Percentiles rank a stretch among this genome's conserved stretches.
These are phyloP conservation scores for Aciculosporium take DNA, from an alignment of 2,329 filamentous ascomycete genomes.

Conservation along the genomic window DNA sequence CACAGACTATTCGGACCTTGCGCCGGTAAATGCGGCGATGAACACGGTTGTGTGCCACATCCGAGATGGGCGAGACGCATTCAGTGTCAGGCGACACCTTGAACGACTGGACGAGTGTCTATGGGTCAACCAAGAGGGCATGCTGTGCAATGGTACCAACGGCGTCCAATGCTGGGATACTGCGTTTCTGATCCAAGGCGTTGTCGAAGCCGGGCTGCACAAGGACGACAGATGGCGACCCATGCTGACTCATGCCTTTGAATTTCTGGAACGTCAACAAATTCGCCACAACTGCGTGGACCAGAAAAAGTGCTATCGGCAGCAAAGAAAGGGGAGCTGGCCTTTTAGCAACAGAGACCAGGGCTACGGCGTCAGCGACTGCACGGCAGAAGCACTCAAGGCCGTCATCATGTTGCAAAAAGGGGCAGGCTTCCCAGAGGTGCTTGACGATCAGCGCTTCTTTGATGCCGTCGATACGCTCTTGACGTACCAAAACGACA, in stretches of 20 bases:
- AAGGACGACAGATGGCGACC: conserved; percentile 61
- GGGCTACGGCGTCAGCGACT: conserved; percentile 92
- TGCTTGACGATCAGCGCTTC: conserved; percentile 64
- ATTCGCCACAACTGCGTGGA: conserved; percentile 71
- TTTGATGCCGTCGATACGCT: conserved; percentile 84
- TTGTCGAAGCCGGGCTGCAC: conserved; percentile 66
- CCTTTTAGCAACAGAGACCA: conserved; percentile 86
- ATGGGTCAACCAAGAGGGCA: conserved; percentile 84
- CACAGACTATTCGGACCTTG: conserved; percentile 73
- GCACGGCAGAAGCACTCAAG: conserved; percentile 82
- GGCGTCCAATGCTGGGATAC: conserved; percentile 99
- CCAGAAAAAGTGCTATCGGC: conserved; percentile 71
- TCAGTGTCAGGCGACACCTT: conserved; percentile 59
- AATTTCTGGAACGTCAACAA: conserved; percentile 82
- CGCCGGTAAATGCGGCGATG: conserved; percentile 81
- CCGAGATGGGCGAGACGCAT: conserved; percentile 62
- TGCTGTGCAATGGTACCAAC: conserved; percentile 93
- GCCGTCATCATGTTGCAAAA: conserved; percentile 74
- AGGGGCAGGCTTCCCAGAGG: conserved; percentile 55
- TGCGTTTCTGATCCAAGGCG: conserved; percentile 72
- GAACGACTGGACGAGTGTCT: conserved; percentile 75
- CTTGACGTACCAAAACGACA: conserved; percentile 76
- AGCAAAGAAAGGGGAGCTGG: conserved; percentile 87
- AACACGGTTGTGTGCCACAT: conserved; percentile 81
- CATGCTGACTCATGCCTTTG: conserved; percentile 70